Base-by-base conservation (phyloP, 2,329 filamentous ascomycete species). In the Xylaria sp. region DNA sequence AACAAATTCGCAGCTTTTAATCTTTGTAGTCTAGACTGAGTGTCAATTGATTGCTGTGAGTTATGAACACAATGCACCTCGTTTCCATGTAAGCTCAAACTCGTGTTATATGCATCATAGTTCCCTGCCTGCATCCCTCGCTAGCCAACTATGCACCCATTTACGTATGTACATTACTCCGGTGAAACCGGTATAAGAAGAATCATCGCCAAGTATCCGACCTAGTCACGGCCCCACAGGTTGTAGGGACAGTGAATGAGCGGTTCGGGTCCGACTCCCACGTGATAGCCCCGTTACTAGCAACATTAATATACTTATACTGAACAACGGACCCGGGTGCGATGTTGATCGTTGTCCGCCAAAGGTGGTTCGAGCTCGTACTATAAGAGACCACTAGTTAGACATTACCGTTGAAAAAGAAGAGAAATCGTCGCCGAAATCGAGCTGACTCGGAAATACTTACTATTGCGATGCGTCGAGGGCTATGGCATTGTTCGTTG, bases 301-400 rank as follows among this genome's bases (percentile, higher is more conserved):
- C 80, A 45, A 86, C 81, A 71, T 83, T 82, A 68, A 89, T 81
- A 73, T 84, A 90, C 74, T 89, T 88, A 73, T 88, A 89, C 74
- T 83, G 71, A 41, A 89, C 78, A 1, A 74, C 78, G 0, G 78
- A 80, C 0, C 85, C 85, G 0, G 85, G 80, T 0, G 83, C 74
- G 5, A 90, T 72, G 25, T 76, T 79, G 18, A 89, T 74, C 0
- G 81, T 83, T 0, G 73, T 80, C 25, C 74, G 80, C 87, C 87
- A 90, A 3, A 87, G 67, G 3, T 81, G 84, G 71, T 86, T 83
- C 30, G 75, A 76, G 34, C 73, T 70, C 2, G 84, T 86, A 72
- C 52, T 55, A 3, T 23, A 23, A 3, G 30, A 23, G 25, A 55
- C 15, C 1, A 2, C 13, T 8, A 7, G 32, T 55, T 36, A 55